Base-by-base conservation (phyloP, 2,329 filamentous ascomycete species). In the Trichoderma sp. region DNA sequence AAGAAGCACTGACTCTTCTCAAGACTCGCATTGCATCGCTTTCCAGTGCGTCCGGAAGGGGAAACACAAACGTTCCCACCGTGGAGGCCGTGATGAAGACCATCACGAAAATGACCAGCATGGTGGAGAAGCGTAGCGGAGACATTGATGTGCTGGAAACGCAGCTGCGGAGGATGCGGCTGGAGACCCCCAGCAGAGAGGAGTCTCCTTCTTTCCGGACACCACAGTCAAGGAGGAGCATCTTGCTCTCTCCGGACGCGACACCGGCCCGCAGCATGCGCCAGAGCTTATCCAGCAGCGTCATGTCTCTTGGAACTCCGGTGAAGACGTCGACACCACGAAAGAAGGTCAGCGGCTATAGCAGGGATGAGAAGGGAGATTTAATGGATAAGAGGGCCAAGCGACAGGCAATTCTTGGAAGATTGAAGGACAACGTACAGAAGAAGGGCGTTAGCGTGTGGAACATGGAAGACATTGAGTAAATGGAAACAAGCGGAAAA, bases 61-160 rank as follows among this genome's bases (percentile, higher is more conserved):
- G 82, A 6, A 80, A 77, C 26, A 77, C 81, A 12, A 85, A 86
- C 65, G 88, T 91, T 5, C 96, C 96, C 0, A 98, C 95, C 0
- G 93, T 98, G 11, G 96, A 98, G 76, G 93, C 94, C 0, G 93
- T 99, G 23, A 91, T 95, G 75, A 93, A 93, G 72, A 99, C 96
- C 1, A 97, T 99, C 75, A 86, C 86, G 71, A 97, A 96, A 78
- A 95, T 99, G 92, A 98, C 95, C 39, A 88, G 86, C 72, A 95
- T 98, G 91, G 93, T 93, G 0, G 93, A 98, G 84, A 93, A 94
- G 82, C 93, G 93, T 79, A 96, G 93, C 78, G 93, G 92, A 71
- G 95, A 98, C 76, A 90, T 99, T 67, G 94, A 97, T 79, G 89
- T 97, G 7, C 86, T 98, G 36, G 96, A 98, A 82, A 89, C 91